A percentile compares a stretch with the other conserved stretches of the same genome.
Evolutionary conservation across 1,284 basidiomycete genomes (phyloP).

Genomic region (Schizophyllum amplum): DNA sequence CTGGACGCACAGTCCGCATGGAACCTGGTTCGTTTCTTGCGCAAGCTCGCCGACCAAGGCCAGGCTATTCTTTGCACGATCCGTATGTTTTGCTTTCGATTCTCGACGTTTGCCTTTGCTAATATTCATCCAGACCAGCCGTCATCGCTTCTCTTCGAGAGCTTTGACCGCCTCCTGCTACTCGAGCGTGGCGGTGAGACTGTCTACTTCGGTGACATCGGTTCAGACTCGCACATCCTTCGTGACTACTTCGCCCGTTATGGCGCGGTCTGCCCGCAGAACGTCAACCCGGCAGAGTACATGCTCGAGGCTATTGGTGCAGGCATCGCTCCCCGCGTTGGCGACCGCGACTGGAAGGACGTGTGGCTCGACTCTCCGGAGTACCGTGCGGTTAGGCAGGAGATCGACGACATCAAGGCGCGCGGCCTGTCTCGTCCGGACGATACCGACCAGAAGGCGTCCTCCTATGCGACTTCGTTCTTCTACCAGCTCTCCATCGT

Average conservation of each 20-base stretch:
- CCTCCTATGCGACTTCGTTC: constrained; percentile 67
- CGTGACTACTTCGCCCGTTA: constrained; percentile 63
- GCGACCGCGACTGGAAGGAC: constrained; percentile 71
- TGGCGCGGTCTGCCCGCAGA: constrained; percentile 55
- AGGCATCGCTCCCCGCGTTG: constrained; percentile 56
- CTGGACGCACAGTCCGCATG: constrained; percentile 52
- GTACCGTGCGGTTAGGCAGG: constrained; percentile 26
- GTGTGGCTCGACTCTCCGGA: constrained; percentile 59
- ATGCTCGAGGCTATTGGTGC: constrained; percentile 74
- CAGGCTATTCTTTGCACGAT: constrained; percentile 75
- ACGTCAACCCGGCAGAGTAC: constrained; percentile 54
- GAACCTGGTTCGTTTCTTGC: constrained; percentile 77
- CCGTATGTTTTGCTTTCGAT: constrained; percentile 20
- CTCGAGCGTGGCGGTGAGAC: constrained; percentile 62
- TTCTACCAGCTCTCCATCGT: constrained; percentile 74
- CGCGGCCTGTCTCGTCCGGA: constrained; percentile 30
- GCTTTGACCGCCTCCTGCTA: constrained; percentile 68
- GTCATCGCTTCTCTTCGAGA: constrained; percentile 48
- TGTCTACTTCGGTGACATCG: constrained; percentile 78
- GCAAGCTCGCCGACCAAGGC: constrained; percentile 79
- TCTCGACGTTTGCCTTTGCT: neutral
- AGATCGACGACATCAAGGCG: constrained; percentile 38
- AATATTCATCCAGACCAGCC: constrained; percentile 19
- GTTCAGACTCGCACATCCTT: constrained; percentile 52
- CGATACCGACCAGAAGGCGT: constrained; percentile 30